phyloP scores from a whole-genome alignment of 2,329 filamentous ascomycete genomes.

The Sarocladiaceae sp. region DNA sequence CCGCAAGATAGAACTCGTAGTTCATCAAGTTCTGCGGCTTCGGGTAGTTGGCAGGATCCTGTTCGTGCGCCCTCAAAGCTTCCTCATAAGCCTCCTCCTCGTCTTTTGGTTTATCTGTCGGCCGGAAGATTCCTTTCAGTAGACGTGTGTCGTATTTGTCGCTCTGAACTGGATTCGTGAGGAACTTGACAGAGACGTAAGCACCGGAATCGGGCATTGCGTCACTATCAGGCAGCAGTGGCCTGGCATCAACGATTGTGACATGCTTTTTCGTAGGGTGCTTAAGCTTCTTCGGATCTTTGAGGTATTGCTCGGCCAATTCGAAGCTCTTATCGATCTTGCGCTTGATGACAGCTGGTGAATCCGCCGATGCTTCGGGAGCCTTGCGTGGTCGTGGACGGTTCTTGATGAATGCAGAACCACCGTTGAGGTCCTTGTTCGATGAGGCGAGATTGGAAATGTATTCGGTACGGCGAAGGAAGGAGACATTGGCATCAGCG shows the following conservation, averaged over 20 bases:
- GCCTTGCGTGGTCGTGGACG: constrained; percentile 38
- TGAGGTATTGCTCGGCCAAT: constrained; percentile 45
- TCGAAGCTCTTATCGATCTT: constrained; percentile 60
- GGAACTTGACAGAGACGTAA: constrained; percentile 65
- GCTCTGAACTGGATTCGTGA: constrained; percentile 54
- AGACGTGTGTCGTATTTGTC: constrained; percentile 53
- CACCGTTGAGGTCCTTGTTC: constrained; percentile 37
- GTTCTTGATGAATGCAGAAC: constrained; percentile 21
- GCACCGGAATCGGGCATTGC: constrained; percentile 65
- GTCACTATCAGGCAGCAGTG: constrained; percentile 59
- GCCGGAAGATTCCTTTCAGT: constrained; percentile 54
- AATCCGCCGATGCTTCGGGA: constrained; percentile 53
- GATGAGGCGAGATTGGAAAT: constrained; percentile 61
- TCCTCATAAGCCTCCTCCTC: constrained; percentile 47
- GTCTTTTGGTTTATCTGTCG: constrained; percentile 48
- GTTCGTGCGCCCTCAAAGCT: constrained; percentile 47
- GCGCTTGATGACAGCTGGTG: constrained; percentile 59
- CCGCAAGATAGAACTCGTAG: constrained; percentile 61
- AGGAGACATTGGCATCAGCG: constrained; percentile 74
- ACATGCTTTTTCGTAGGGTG: constrained; percentile 54
- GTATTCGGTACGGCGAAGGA: constrained; percentile 93
- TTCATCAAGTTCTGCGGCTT: constrained; percentile 53
- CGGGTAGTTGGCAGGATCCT: constrained; percentile 49
- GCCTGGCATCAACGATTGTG: constrained; percentile 52
- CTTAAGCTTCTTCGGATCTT: constrained; percentile 46